Conservation (phyloP, 345 rosid species). For the Ailanthus altissimus region DNA sequence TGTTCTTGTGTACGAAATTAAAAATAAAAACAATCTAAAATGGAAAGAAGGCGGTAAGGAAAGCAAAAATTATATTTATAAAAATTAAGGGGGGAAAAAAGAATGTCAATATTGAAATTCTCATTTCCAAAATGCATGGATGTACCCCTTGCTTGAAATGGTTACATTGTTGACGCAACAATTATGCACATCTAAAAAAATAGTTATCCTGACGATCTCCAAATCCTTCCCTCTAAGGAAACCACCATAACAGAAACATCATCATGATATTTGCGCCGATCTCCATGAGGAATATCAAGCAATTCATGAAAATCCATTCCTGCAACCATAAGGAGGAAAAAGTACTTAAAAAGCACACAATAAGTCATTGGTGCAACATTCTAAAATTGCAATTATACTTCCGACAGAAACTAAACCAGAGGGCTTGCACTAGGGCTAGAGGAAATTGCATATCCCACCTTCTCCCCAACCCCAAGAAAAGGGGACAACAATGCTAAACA, state of each 20-base stretch:
- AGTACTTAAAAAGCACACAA: constrained; percentile 1
- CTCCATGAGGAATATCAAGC: constrained; percentile 92
- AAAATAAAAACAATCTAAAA: not conserved
- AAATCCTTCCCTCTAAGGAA: constrained; percentile 93
- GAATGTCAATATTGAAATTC: constrained; percentile 31
- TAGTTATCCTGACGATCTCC: constrained; percentile 88
- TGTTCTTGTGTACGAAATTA: not conserved
- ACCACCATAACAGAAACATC: constrained; percentile 98
- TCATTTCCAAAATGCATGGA: constrained; percentile 37
- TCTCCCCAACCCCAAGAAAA: no score
- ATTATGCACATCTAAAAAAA: constrained; percentile 25
- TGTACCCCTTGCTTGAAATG: constrained; percentile 40
- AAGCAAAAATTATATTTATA: constrained; percentile 15
- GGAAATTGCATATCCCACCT: no score
- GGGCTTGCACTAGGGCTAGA: no score
- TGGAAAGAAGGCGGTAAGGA: not conserved
- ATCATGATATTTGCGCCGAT: constrained; percentile 91
- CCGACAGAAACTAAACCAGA: not conserved
- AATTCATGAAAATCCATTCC: constrained; percentile 96
- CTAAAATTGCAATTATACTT: not conserved
- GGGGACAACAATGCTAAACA: not conserved
- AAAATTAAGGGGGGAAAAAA: constrained; percentile 7
- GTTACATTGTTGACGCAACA: constrained; percentile 32
- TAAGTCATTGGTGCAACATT: not conserved
- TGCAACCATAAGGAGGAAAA: constrained; percentile 28